Evolutionary conservation across 306 rosid species (phyloP).

Genomic region (Gastrolobium villosum): DNA sequence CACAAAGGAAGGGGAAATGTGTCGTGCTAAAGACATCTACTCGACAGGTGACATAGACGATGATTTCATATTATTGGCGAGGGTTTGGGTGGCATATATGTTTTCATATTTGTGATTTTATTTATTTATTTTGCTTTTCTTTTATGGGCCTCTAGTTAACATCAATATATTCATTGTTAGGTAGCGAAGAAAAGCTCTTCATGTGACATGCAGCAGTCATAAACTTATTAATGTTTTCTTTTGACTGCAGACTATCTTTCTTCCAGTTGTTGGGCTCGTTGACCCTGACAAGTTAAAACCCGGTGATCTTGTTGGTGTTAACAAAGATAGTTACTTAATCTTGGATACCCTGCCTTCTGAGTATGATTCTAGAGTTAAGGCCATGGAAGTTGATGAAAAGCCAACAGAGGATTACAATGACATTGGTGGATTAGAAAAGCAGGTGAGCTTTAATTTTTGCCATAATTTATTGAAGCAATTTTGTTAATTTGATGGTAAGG

Average conservation of each 20-base stretch:
- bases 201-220: background rate
- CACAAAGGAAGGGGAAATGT: conserved; percentile 94
- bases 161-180: conserved; percentile 17
- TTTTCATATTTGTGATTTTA: conserved; percentile 7
- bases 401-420: conserved; percentile 97
- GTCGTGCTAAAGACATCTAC: conserved; percentile 95
- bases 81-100: background rate
- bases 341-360: conserved; percentile 96
- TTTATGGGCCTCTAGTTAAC: background rate
- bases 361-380: conserved; percentile 95
- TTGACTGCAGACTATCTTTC: conserved; percentile 84
- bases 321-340: conserved; percentile 95
- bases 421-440: conserved; percentile 95
- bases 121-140: background rate
- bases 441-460: conserved; percentile 54
- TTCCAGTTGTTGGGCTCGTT: conserved; percentile 99
- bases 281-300: conserved; percentile 95
- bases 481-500: background rate
- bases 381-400: conserved; percentile 98
- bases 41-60: conserved; percentile 69
- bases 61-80: background rate
- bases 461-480: background rate
- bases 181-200: background rate
- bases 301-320: conserved; percentile 97
- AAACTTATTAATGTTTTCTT: conserved; percentile 20